Evolutionary conservation across 257 asterid species (phyloP).

Genomic region (Cynanchum wilfordii): DNA sequence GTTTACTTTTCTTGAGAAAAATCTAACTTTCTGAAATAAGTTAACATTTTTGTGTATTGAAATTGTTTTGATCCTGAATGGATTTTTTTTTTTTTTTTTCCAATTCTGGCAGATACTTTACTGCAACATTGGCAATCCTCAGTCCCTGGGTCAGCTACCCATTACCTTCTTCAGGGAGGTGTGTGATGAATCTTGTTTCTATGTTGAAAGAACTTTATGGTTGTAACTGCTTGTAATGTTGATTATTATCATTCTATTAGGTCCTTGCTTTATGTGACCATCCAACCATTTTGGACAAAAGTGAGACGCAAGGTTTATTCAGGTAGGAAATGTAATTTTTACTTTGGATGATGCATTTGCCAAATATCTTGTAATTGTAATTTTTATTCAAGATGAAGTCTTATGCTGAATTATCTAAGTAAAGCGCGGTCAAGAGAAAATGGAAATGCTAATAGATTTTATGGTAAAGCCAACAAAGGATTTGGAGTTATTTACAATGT

Average conservation of each 20-base stretch:
- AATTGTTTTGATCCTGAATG: background rate
- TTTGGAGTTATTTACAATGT: background rate
- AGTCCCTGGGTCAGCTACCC: constrained; percentile 91
- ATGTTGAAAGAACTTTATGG: background rate
- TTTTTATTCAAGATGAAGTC: background rate
- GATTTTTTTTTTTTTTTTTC: background rate
- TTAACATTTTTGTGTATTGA: background rate
- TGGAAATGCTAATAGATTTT: background rate
- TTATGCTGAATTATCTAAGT: background rate
- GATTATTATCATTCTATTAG: constrained; percentile 31
- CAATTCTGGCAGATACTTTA: constrained; percentile 59
- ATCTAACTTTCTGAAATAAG: background rate
- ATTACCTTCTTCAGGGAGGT: constrained; percentile 98
- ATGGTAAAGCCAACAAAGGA: background rate
- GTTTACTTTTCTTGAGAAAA: background rate
- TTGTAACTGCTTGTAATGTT: constrained; percentile 15
- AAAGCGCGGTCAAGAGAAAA: background rate
- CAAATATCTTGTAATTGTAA: background rate
- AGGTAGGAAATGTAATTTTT: constrained; percentile 39
- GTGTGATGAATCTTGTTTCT: constrained; percentile 13
- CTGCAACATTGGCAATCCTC: constrained; percentile 96
- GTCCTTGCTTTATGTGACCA: constrained; percentile 94
- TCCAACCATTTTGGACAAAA: constrained; percentile 81
- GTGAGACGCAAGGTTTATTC: constrained; percentile 83
- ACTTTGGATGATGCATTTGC: background rate